Evolutionary conservation across 768 basidiomycete species (phyloP).

Genomic region (Leccinum pellstonianum): DNA sequence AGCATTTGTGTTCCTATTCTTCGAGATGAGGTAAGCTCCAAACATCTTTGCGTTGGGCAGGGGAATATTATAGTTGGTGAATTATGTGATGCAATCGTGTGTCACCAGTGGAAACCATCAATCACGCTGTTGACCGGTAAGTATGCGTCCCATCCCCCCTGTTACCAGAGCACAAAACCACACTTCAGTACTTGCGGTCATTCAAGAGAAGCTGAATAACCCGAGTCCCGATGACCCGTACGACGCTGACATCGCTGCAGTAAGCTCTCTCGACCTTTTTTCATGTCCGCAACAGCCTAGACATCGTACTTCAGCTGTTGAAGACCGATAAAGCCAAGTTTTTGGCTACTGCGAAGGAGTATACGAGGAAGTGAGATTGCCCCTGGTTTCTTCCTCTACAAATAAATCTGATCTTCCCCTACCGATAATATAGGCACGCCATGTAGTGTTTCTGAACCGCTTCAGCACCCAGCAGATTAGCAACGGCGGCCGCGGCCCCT

Average conservation of each 20-base stretch:
- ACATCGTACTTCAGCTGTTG: conserved; percentile 46
- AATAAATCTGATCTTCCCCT: conserved; percentile 5
- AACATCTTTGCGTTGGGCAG: neutral
- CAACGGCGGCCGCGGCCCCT: neutral
- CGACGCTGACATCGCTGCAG: conserved; percentile 82
- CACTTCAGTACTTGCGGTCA: conserved; percentile 61
- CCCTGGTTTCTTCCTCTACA: neutral
- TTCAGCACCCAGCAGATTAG: conserved; percentile 3
- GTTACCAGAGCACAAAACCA: conserved; percentile 10
- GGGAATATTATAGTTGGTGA: conserved; percentile 9
- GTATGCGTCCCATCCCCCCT: conserved; percentile 14
- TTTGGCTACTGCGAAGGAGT: conserved; percentile 73
- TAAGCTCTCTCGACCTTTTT: conserved; percentile 37
- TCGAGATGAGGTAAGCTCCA: conserved; percentile 64
- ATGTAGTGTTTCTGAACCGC: conserved; percentile 11
- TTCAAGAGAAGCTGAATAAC: conserved; percentile 86
- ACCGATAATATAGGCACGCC: conserved; percentile 18
- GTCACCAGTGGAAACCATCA: conserved; percentile 77
- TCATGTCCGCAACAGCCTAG: conserved; percentile 1
- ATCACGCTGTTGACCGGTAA: conserved; percentile 69
- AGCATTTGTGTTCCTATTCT: conserved; percentile 81
- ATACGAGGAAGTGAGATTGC: conserved; percentile 71
- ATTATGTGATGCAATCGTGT: conserved; percentile 5
- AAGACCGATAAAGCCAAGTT: conserved; percentile 80
- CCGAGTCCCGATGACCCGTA: conserved; percentile 88